These are phyloP conservation scores for Globisporangium perplexum DNA, from an alignment of 352 stramenopile species.

Conservation along the genomic window DNA sequence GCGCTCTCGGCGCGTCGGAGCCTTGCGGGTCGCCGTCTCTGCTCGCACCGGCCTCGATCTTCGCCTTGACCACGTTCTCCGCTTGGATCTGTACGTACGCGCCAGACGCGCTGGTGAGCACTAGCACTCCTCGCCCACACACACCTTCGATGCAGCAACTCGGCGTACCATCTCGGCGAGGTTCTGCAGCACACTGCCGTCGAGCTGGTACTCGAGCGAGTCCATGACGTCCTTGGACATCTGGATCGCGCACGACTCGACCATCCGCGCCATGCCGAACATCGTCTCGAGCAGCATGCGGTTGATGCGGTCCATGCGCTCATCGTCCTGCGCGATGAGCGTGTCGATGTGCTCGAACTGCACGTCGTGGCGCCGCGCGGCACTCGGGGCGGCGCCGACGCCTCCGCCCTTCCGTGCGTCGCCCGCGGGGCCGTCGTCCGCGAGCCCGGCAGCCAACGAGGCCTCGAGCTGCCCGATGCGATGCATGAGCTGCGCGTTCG, in stretches of 20 bases:
- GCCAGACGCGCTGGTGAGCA: too few species aligned
- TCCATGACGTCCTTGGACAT: slow-evolving; percentile 81
- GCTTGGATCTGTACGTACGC: slow-evolving; percentile 28
- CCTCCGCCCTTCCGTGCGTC: background rate
- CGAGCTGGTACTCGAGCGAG: slow-evolving; percentile 69
- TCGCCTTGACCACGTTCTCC: slow-evolving; percentile 53
- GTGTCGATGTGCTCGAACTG: slow-evolving; percentile 57
- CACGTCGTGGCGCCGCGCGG: slow-evolving; percentile 17
- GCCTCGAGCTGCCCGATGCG: slow-evolving; percentile 64
- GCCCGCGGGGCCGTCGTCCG: slow-evolving; percentile 5
- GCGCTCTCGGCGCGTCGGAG: slow-evolving; percentile 11
- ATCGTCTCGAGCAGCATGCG: slow-evolving; percentile 77
- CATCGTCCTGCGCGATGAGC: slow-evolving; percentile 40
- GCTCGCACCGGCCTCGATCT: slow-evolving; percentile 17
- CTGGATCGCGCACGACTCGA: slow-evolving; percentile 80
- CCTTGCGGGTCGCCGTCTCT: background rate
- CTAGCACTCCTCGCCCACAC: too few species aligned
- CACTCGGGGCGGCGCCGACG: background rate
- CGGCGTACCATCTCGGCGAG: slow-evolving; percentile 54
- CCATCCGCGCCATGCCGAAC: slow-evolving; percentile 82
- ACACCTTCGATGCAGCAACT: too few species aligned
- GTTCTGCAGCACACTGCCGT: slow-evolving; percentile 54
- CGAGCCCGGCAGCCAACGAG: slow-evolving; percentile 15
- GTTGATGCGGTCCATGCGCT: slow-evolving; percentile 59
- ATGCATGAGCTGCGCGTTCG: slow-evolving; percentile 58